Base-by-base conservation (phyloP, 2,329 filamentous ascomycete species). In the Septoria linicola region DNA sequence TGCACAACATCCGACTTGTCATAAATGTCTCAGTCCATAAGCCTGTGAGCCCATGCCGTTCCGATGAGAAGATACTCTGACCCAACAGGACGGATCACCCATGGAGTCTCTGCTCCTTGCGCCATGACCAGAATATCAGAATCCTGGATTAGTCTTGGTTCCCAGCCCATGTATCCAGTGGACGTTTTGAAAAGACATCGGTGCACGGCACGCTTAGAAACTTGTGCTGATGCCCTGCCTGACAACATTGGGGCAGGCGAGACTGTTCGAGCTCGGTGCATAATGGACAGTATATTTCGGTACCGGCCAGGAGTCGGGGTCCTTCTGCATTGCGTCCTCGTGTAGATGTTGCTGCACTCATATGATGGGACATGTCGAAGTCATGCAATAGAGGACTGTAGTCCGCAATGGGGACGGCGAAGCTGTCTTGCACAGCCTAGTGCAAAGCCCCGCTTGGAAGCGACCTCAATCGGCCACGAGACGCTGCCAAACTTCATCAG, bases 231-330 rank as follows among this genome's bases (percentile, higher is more conserved):
- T 7, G 8, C n/a, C 0, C 10, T 16, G 10, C 32, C 21, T 7
- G 42, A 31, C 8, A 46, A 20, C 6, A 46, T 37, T 8, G 32
- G 7, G 37, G 42, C 20, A 37, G n/a, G 7, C 42, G 42, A n/a
- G 37, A 37, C 14, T 46, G 42, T 10, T 46, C 20, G 11, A 36
- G 32, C 13, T 46, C 42, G 13, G 42, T 17, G 19, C 42, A 37
- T 17, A 37, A 31, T 16, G 42, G 42, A 2, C 42, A 31, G 17
- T 46, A 46, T 2, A 37, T 16, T 8, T 46, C 42, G 7, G 20
- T 46, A 31, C 32, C 42, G 14, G 42, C 42, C 8, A 37, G 42
- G 13, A 46, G 32, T 20, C 19, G 42, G 32, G 20, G 25, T 35
- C 23, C 8, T 25, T 34, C 16, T 36, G 42, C 42, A 46, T 35